Conservation (phyloP, 78 protist species). For the Dictyostelium intermedium region DNA sequence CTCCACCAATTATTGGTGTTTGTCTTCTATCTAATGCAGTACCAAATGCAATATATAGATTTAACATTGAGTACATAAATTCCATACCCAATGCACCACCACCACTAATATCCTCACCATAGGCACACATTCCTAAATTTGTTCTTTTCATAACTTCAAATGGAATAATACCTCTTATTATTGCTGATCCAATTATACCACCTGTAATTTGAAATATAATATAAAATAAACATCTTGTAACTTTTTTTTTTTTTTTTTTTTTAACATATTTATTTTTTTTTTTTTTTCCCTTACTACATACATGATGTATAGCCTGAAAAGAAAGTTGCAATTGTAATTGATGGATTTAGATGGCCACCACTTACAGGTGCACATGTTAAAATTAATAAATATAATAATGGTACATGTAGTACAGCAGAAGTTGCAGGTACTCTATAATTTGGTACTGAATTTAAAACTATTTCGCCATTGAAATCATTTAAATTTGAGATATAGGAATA, state of each 20-base stretch:
- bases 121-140: conserved; percentile 4
- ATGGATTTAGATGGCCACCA: conserved; percentile 67
- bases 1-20: background rate
- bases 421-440: background rate
- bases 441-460: background rate
- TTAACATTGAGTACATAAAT: conserved; percentile 21
- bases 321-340: conserved; percentile 39
- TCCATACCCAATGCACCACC: conserved; percentile 27
- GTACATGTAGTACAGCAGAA: conserved; percentile 13
- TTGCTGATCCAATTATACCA: conserved; percentile 31
- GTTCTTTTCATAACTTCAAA: background rate
- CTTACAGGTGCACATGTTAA: conserved; percentile 12
- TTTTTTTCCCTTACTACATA: too few species aligned
- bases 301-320: conserved; percentile 44
- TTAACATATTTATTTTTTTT: too few species aligned
- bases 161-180: background rate
- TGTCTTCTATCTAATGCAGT: background rate
- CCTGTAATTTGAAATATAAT: conserved; percentile 47
- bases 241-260: background rate
- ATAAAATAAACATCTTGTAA: conserved; percentile 19
- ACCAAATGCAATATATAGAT: conserved; percentile 30
- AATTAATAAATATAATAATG: conserved; percentile 8
- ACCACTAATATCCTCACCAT: background rate
- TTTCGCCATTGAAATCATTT: background rate
- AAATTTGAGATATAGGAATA: background rate